Base-by-base conservation (phyloP, 768 basidiomycete genomes). In the Phallus indusiatus region DNA sequence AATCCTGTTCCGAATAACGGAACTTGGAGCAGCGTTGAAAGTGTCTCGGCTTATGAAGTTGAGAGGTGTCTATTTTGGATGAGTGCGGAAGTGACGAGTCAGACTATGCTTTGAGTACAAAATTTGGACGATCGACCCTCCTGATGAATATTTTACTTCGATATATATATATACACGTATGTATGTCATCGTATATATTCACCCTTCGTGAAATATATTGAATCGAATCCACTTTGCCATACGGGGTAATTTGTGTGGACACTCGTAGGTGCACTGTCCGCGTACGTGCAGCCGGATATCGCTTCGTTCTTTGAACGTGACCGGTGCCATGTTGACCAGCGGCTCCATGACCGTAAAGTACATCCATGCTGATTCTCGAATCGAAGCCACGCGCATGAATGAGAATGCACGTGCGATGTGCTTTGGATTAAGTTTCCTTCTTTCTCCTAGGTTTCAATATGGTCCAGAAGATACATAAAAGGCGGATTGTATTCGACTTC, bases 51-150 rank as follows among this genome's bases (percentile, higher is more conserved):
- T 24, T 69, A 63, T 1, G 66, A 75, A 34, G 68, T 72, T 9
- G 63, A 68, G 54, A 67, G 75, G 52, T 76, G 75, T 62, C 60
- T 65, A 50, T 76, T 76, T 61, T 76, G 75, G 75, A 76, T 75
- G 74, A 71, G 71, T 52, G 68, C 68, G 47, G 64, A 67, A 8
- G 72, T 74, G 1, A 66, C 65, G 0, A 67, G 61, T 1, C 70
- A 75, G 61, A 74, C 73, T 12, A 65, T 69, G 6, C 60, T 73
- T 55, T 73, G 33, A 68, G 53, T 54, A 0, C 56, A 33, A n/a
- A 3, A 10, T 5, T 21, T 62, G 7, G 58, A 60, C 22, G 34
- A 49, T 22, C 61, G 64, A 50, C 72, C 72, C 35, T 68, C 7
- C 28, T 28, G 28, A 28, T 28, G 28, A 3, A 28, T 28, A 28